phyloP scores from a whole-genome alignment of 169 alveolate species.

The Eimeria sp. region DNA sequence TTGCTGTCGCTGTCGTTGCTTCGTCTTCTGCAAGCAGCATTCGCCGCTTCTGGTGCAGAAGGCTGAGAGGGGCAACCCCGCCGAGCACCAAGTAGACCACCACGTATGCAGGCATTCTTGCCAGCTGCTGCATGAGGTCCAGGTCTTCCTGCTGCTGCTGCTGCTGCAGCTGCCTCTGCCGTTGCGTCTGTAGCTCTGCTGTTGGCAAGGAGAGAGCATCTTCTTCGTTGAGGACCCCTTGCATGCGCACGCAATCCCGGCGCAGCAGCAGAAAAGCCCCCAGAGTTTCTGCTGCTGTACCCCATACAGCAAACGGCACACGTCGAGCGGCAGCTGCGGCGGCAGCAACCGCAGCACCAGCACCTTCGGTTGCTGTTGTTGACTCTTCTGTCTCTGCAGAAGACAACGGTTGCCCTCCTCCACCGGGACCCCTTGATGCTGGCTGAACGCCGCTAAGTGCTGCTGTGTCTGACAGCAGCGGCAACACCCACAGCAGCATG shows the following conservation, averaged over 20 bases:
- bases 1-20: not conserved
- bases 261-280: constrained; percentile 25
- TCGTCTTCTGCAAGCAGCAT: not conserved
- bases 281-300: constrained; percentile 27
- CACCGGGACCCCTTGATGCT: not conserved
- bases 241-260: constrained; percentile 12
- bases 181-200: not conserved
- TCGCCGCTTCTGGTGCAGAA: constrained; percentile 11
- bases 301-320: constrained; percentile 59
- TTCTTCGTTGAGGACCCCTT: not conserved
- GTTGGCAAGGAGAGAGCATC: constrained; percentile 38
- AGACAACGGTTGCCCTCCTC: not conserved
- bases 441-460: not conserved
- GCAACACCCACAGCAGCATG: constrained; percentile 33
- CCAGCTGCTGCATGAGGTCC: constrained; percentile 5
- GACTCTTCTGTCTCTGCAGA: not conserved
- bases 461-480: constrained; percentile 18
- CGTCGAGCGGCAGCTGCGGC: constrained; percentile 54
- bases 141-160: not conserved
- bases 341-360: not conserved
- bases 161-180: constrained; percentile 38
- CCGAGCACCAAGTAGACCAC: constrained; percentile 34
- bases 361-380: not conserved
- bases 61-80: constrained; percentile 1
- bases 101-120: not conserved